Evolutionary conservation across 2,329 filamentous ascomycete species (phyloP).

Genomic region (Fusarium verrucosum): DNA sequence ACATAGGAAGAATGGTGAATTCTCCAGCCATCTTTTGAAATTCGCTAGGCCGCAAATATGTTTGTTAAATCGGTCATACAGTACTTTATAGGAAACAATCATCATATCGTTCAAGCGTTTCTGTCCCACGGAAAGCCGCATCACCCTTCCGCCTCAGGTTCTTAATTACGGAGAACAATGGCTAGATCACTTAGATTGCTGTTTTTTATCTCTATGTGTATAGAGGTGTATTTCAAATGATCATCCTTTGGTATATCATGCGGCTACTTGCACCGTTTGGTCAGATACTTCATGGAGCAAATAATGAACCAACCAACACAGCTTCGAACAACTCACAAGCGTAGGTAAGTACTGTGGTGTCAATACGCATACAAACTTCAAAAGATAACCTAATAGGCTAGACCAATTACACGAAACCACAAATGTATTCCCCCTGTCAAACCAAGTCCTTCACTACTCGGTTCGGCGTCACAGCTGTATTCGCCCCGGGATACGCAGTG

Average conservation of each 20-base stretch:
- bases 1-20: background rate
- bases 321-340: background rate
- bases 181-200: background rate
- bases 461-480: slow-evolving; percentile 41
- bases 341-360: background rate
- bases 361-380: background rate
- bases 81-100: background rate
- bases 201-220: background rate
- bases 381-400: background rate
- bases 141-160: background rate
- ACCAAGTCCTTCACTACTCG: slow-evolving; percentile 18
- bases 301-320: background rate
- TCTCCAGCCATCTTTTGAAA: background rate
- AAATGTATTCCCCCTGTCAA: background rate
- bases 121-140: background rate
- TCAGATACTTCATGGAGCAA: background rate
- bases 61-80: background rate
- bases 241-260: background rate
- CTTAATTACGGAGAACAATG: background rate
- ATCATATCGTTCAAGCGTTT: background rate
- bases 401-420: background rate
- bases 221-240: background rate
- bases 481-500: slow-evolving; percentile 28
- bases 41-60: background rate
- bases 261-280: background rate